A percentile compares a stretch with the other conserved stretches of the same genome.
These are phyloP conservation scores for Rhodomyrtus tomentosa DNA, from an alignment of 345 rosid genomes.

Conservation along the genomic window DNA sequence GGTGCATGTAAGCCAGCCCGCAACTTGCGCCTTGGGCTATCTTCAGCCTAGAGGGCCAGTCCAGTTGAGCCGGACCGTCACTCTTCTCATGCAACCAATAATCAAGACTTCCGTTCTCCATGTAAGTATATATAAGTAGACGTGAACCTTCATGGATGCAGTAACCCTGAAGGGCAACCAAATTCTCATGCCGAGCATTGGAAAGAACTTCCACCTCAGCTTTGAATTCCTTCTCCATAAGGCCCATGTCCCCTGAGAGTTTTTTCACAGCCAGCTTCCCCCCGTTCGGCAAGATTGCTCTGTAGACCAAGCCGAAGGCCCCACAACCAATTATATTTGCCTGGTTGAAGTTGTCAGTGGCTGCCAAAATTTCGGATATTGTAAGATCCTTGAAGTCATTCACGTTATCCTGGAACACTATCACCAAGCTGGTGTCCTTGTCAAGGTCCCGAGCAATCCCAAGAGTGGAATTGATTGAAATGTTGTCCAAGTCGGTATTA, in stretches of 20 bases:
- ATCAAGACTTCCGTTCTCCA: constrained; percentile 41
- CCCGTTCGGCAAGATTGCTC: constrained; percentile 25
- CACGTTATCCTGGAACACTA: constrained; percentile 15
- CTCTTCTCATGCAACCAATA: constrained; percentile 33
- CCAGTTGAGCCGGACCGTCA: constrained; percentile 25
- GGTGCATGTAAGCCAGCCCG: constrained; percentile 40
- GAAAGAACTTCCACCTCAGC: constrained; percentile 39
- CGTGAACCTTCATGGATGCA: constrained; percentile 28
- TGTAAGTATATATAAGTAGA: constrained; percentile 25
- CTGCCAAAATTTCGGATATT: constrained; percentile 23
- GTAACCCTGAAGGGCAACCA: constrained; percentile 35
- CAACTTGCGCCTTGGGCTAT: constrained; percentile 22
- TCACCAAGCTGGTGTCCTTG: constrained; percentile 22
- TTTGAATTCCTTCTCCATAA: constrained; percentile 36
- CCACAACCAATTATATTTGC: constrained; percentile 36
- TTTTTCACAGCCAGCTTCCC: constrained; percentile 32
- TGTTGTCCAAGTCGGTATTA: constrained; percentile 12
- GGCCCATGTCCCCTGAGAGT: constrained; percentile 32
- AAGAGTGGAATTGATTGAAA: constrained; percentile 14
- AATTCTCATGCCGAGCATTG: constrained; percentile 29
- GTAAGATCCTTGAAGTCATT: constrained; percentile 17
- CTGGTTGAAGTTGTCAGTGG: constrained; percentile 29
- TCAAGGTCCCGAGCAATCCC: constrained; percentile 6
- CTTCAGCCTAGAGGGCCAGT: constrained; percentile 32
- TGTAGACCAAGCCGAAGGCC: constrained; percentile 34